These are phyloP conservation scores for Grigorovia jiainica DNA, from an alignment of 805 yeast genomes.

Conservation along the genomic window DNA sequence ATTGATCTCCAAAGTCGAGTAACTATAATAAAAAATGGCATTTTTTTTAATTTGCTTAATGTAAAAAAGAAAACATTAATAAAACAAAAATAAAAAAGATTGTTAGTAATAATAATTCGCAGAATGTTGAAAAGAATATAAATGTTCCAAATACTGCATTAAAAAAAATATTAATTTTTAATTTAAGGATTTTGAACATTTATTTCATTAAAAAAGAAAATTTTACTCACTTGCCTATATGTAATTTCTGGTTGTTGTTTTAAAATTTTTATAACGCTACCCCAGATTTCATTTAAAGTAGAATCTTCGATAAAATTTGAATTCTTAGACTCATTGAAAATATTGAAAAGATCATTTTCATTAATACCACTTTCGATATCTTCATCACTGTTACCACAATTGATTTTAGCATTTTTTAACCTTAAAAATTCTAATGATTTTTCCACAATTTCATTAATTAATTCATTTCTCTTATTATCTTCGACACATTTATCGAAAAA, in stretches of 20 bases:
- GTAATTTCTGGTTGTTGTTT: slow-evolving; percentile 59
- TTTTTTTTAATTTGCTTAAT: too few species aligned
- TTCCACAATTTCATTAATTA: slow-evolving; percentile 53
- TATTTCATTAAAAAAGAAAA: too few species aligned
- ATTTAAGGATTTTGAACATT: too few species aligned
- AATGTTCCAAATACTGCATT: too few species aligned
- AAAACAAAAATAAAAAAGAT: slow-evolving; percentile 12
- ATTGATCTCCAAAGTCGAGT: slow-evolving; percentile 27
- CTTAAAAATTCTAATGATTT: slow-evolving; percentile 60
- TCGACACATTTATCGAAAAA: slow-evolving; percentile 58
- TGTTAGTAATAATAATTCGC: slow-evolving; percentile 17
- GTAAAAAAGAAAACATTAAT: slow-evolving; percentile 2
- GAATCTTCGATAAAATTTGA: slow-evolving; percentile 33
- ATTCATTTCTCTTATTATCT: slow-evolving; percentile 62
- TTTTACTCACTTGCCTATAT: slow-evolving; percentile 66
- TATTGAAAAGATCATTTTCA: slow-evolving; percentile 41
- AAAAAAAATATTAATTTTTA: too few species aligned
- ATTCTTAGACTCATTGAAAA: slow-evolving; percentile 34
- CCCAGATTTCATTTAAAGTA: slow-evolving; percentile 65
- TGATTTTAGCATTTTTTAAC: slow-evolving; percentile 52
- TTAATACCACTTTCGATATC: slow-evolving; percentile 43
- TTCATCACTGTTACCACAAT: slow-evolving; percentile 47
- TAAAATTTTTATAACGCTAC: slow-evolving; percentile 48
- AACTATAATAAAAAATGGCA: slow-evolving; percentile 14
- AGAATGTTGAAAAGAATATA: too few species aligned